These are phyloP conservation scores for Ceriops zippeliana DNA, from an alignment of 345 rosid genomes.

Conservation along the genomic window DNA sequence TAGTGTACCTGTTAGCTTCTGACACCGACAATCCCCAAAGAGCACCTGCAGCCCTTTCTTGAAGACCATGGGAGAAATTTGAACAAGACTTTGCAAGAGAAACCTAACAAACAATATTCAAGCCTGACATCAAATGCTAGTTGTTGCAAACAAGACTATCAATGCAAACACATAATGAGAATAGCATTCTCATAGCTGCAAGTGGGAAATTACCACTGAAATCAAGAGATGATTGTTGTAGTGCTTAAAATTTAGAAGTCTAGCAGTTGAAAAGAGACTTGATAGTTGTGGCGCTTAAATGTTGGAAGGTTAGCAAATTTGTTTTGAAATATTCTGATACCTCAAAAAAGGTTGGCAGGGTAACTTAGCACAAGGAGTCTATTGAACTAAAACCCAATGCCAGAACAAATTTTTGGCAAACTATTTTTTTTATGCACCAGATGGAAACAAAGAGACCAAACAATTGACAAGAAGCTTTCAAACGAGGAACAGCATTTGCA, in stretches of 20 bases:
- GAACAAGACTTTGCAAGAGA: conserved; percentile 36
- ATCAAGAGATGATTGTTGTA: too few relatives aligned
- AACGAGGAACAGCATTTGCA: not conserved
- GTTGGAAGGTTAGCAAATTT: too few relatives aligned
- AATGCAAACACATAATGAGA: not conserved
- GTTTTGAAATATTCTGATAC: too few relatives aligned
- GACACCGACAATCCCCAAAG: conserved; percentile 43
- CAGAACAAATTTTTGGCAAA: not conserved
- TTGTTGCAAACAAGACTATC: not conserved
- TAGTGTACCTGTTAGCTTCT: conserved; percentile 29
- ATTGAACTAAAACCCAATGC: too few relatives aligned
- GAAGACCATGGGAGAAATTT: conserved; percentile 34
- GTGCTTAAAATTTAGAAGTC: too few relatives aligned
- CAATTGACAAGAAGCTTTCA: too few relatives aligned
- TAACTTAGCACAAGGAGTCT: too few relatives aligned
- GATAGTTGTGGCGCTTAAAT: too few relatives aligned
- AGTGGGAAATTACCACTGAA: too few relatives aligned
- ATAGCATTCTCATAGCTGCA: not conserved
- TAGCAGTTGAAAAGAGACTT: too few relatives aligned
- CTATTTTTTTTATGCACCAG: not conserved
- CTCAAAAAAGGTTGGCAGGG: too few relatives aligned
- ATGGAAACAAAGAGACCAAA: too few relatives aligned
- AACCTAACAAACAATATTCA: conserved; percentile 19
- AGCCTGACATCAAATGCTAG: not conserved
- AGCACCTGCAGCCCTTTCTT: conserved; percentile 44